phyloP scores from a whole-genome alignment of 495 filamentous ascomycete species.

The Gamarada debralockiae region DNA sequence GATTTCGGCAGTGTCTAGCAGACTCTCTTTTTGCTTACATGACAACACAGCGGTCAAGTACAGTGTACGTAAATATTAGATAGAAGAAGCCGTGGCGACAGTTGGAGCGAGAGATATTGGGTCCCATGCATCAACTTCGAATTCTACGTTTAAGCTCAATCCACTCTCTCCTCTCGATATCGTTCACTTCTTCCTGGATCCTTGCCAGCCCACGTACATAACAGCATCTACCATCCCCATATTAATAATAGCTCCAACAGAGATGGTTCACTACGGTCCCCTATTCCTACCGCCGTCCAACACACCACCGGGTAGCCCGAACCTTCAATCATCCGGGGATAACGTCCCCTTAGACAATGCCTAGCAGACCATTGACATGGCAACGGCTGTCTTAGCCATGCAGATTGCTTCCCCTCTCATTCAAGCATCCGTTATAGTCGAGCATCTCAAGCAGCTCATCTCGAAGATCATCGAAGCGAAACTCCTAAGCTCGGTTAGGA shows the following conservation, averaged over 20 bases:
- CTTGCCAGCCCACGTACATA: too few species aligned
- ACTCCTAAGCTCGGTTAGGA: not conserved
- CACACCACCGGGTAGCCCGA: slow-evolving; percentile 16
- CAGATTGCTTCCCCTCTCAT: slow-evolving; percentile 4
- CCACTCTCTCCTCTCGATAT: too few species aligned
- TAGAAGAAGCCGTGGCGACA: too few species aligned
- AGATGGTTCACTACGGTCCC: slow-evolving; percentile 14
- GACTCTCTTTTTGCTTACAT: too few species aligned
- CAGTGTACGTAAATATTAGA: too few species aligned
- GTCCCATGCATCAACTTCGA: too few species aligned
- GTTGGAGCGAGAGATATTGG: too few species aligned
- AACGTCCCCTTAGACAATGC: slow-evolving; percentile 9
- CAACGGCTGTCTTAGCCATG: slow-evolving; percentile 4
- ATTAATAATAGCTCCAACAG: slow-evolving; percentile 1
- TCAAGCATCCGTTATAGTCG: not conserved
- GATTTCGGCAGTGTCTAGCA: too few species aligned
- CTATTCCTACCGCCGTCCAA: not conserved
- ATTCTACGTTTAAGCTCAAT: too few species aligned
- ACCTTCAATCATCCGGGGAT: slow-evolving; percentile 4
- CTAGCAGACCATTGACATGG: slow-evolving; percentile 13
- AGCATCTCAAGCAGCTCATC: slow-evolving; percentile 14
- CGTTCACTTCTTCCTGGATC: too few species aligned
- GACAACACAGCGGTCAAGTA: too few species aligned
- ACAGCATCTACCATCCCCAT: too few species aligned
- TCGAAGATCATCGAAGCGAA: slow-evolving; percentile 9